Evolutionary conservation across 2,329 filamentous ascomycete species (phyloP).

Genomic region (Paecilomyces sp.): DNA sequence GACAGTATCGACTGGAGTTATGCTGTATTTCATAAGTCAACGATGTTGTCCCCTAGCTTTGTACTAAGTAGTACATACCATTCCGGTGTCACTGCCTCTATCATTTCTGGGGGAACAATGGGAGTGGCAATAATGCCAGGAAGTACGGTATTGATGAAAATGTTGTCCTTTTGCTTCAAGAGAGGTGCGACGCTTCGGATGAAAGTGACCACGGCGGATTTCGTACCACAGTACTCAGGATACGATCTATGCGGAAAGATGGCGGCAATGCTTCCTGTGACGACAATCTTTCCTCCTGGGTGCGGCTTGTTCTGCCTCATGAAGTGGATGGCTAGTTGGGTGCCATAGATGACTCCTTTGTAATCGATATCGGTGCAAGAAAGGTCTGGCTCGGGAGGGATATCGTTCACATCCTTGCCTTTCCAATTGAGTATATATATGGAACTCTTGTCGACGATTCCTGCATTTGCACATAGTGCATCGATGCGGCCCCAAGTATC

Average conservation of each 20-base stretch:
- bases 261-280: conserved; percentile 38
- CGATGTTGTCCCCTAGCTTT: neutral
- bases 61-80: neutral
- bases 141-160: conserved; percentile 42
- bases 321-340: conserved; percentile 45
- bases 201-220: conserved; percentile 41
- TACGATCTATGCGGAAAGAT: conserved; percentile 38
- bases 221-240: conserved; percentile 47
- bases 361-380: conserved; percentile 44
- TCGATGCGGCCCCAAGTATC: conserved; percentile 41
- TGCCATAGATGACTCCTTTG: conserved; percentile 46
- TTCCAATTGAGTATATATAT: conserved; percentile 37
- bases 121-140: conserved; percentile 43
- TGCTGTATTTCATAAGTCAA: conserved; percentile 6
- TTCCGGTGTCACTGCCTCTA: conserved; percentile 30
- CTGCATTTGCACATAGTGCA: conserved; percentile 44
- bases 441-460: conserved; percentile 41
- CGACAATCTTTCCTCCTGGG: conserved; percentile 39
- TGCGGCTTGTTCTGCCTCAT: conserved; percentile 42
- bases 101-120: conserved; percentile 40
- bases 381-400: conserved; percentile 41
- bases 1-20: conserved; percentile 40
- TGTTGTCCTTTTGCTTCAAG: conserved; percentile 40
- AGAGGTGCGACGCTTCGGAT: conserved; percentile 33
- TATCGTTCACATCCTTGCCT: conserved; percentile 17